Conservation (phyloP, 441 rosid genomes). For the Syzygium syzygioides region DNA sequence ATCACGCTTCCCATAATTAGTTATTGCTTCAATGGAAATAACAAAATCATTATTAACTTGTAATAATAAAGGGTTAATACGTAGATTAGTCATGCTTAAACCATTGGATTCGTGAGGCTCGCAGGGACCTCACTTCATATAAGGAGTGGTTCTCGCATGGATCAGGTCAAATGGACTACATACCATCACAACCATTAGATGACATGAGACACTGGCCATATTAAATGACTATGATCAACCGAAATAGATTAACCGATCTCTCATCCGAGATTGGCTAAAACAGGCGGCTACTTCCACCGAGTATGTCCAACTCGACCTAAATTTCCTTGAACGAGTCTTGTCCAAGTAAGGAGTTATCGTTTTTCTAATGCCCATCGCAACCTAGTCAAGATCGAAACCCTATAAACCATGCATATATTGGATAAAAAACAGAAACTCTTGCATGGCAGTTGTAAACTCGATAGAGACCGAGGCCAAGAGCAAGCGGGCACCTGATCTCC, state of each 20-base stretch:
- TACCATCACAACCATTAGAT: background rate
- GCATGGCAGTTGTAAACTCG: background rate
- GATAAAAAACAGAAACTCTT: background rate
- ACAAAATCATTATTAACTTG: background rate
- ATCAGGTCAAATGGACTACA: background rate
- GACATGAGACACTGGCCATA: background rate
- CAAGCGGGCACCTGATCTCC: conserved; percentile 6
- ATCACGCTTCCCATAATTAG: background rate
- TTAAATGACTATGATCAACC: background rate
- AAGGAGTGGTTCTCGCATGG: background rate
- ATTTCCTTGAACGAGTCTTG: background rate
- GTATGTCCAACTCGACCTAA: background rate
- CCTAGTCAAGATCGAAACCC: background rate
- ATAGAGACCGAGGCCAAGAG: background rate
- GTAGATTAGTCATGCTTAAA: background rate
- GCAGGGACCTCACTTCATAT: background rate
- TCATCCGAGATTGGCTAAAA: background rate
- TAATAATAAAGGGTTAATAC: background rate
- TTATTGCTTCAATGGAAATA: background rate
- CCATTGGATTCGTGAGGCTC: background rate
- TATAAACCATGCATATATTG: background rate
- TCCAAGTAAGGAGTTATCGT: background rate
- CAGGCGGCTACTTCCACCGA: background rate
- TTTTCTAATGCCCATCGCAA: background rate
- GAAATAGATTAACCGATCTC: background rate